A percentile compares a stretch with the other conserved stretches of the same genome.
These are phyloP conservation scores for Periconia digitata DNA, from an alignment of 2,329 filamentous ascomycete species.

Conservation along the genomic window DNA sequence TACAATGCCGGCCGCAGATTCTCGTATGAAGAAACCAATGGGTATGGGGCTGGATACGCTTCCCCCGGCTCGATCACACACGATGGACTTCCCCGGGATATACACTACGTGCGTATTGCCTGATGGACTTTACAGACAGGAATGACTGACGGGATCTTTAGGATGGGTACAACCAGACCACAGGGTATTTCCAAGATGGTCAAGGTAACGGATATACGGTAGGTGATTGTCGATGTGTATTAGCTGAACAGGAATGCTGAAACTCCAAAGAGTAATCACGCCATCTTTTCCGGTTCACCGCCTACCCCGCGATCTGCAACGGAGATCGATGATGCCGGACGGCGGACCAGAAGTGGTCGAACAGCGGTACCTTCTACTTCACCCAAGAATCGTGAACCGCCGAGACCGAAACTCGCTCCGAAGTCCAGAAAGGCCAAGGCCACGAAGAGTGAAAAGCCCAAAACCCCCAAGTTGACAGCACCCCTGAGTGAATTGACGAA, in stretches of 20 bases:
- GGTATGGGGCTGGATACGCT: slow-evolving; percentile 25
- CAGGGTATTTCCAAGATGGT: slow-evolving; percentile 29
- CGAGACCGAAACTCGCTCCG: slow-evolving; percentile 30
- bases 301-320: slow-evolving; percentile 49
- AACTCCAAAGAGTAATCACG: slow-evolving; percentile 23
- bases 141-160: slow-evolving; percentile 23
- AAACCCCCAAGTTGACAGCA: slow-evolving; percentile 60
- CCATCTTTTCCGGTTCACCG: slow-evolving; percentile 37
- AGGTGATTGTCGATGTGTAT: slow-evolving; percentile 9
- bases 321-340: slow-evolving; percentile 42
- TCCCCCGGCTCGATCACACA: slow-evolving; percentile 30
- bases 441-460: slow-evolving; percentile 47
- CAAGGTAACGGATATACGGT: slow-evolving; percentile 30
- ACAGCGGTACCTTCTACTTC: slow-evolving; percentile 26
- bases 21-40: slow-evolving; percentile 34
- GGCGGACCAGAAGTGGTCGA: slow-evolving; percentile 42
- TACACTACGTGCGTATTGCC: slow-evolving; percentile 34
- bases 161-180: slow-evolving; percentile 34
- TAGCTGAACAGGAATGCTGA: slow-evolving; percentile 19
- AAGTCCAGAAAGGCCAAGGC: slow-evolving; percentile 49
- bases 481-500: slow-evolving; percentile 73
- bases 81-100: slow-evolving; percentile 29
- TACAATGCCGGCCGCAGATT: slow-evolving; percentile 45
- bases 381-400: slow-evolving; percentile 23
- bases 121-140: slow-evolving; percentile 7